Conservation (phyloP, 2,329 filamentous ascomycete species). For the Chrysoporthe deuterocubensis region DNA sequence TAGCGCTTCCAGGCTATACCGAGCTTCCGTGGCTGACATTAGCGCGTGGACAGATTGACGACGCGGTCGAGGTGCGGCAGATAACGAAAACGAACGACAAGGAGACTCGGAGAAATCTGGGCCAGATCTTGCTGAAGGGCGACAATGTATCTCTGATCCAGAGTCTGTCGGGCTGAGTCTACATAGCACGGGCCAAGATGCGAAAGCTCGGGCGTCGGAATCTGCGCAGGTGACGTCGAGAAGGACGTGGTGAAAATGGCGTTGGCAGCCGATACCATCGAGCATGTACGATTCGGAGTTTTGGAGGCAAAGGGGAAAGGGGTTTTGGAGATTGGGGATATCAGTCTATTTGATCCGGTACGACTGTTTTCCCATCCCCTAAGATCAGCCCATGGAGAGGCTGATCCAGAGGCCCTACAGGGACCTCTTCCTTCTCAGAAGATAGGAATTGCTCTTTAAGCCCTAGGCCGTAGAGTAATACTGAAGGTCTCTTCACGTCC, state of each 20-base stretch:
- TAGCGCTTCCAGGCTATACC: background rate
- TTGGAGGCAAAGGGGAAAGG: background rate
- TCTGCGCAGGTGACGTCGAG: constrained; percentile 6
- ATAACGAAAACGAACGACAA: constrained; percentile 77
- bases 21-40: background rate
- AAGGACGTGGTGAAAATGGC: constrained; percentile 1
- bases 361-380: constrained; percentile 62
- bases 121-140: constrained; percentile 82
- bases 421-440: constrained; percentile 65
- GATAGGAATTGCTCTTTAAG: constrained; percentile 82
- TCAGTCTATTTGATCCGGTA: constrained; percentile 40
- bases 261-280: constrained; percentile 12
- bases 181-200: constrained; percentile 17
- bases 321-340: constrained; percentile 57
- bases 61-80: constrained; percentile 89
- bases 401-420: constrained; percentile 77
- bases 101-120: constrained; percentile 67
- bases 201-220: constrained; percentile 3
- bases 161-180: constrained; percentile 42
- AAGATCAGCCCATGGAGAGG: constrained; percentile 77
- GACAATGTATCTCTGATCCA: constrained; percentile 88
- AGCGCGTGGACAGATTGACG: constrained; percentile 62
- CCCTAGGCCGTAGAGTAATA: constrained; percentile 74
- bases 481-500: constrained; percentile 41
- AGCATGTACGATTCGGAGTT: constrained; percentile 17